Conservation (phyloP, 306 rosid genomes). For the Dalbergia cultrata region DNA sequence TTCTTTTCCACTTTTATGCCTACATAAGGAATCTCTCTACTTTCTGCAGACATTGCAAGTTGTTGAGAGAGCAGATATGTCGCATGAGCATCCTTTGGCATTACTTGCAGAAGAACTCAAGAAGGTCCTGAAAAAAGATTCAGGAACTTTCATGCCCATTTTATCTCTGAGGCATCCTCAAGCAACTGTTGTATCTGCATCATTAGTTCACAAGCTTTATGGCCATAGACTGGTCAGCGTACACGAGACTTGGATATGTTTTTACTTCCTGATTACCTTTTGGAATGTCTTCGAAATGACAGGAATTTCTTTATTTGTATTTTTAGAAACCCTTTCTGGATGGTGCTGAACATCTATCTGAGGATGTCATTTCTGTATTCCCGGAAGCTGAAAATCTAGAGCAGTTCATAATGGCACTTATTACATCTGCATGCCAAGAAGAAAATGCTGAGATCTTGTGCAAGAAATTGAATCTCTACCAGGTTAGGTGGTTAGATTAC, state of each 20-base stretch:
- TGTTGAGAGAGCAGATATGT: constrained; percentile 77
- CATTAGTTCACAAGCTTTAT: constrained; percentile 94
- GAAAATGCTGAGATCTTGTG: constrained; percentile 76
- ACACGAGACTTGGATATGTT: constrained; percentile 25
- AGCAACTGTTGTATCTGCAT: constrained; percentile 79
- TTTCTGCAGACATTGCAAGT: constrained; percentile 69
- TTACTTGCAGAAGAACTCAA: constrained; percentile 94
- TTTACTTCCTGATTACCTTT: constrained; percentile 23
- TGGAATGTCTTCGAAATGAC: constrained; percentile 44
- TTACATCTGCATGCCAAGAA: constrained; percentile 77
- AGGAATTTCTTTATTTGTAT: constrained; percentile 31
- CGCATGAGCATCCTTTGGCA: constrained; percentile 86
- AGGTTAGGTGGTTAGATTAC: constrained; percentile 59
- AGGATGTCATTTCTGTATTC: constrained; percentile 93
- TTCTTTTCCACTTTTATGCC: constrained; percentile 36
- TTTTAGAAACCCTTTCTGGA: constrained; percentile 93
- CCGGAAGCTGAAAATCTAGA: constrained; percentile 97
- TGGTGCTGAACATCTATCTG: constrained; percentile 85
- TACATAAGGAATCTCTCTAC: constrained; percentile 36
- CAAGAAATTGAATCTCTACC: constrained; percentile 81
- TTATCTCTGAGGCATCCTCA: constrained; percentile 94
- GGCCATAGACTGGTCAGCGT: constrained; percentile 86
- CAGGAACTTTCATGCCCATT: constrained; percentile 80
- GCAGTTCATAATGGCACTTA: constrained; percentile 79
- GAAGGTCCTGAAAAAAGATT: constrained; percentile 81